Conservation (phyloP, 1,284 basidiomycete genomes). For the Leccinum laetum region DNA sequence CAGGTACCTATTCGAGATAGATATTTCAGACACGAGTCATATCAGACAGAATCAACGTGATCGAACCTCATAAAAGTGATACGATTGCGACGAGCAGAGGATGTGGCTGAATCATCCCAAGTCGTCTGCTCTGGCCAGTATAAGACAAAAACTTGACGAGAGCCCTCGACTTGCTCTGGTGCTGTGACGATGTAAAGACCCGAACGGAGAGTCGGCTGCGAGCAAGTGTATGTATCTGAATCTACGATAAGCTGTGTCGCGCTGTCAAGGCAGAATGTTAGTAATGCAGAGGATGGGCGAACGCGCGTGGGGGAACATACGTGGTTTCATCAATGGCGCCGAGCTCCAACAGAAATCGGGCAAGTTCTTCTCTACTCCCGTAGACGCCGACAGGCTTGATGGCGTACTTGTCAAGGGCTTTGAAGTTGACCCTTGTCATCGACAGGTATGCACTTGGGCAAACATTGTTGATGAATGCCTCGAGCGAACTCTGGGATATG, state of each 20-base stretch:
- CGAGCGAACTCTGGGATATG: slow-evolving; percentile 47
- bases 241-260: slow-evolving; percentile 23
- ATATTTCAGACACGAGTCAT: neutral
- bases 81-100: slow-evolving; percentile 50
- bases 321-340: slow-evolving; percentile 35
- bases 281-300: neutral
- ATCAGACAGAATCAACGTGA: neutral
- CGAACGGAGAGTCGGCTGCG: slow-evolving; percentile 41
- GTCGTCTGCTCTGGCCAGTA: slow-evolving; percentile 65
- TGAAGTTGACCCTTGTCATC: slow-evolving; percentile 54
- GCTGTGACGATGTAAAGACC: slow-evolving; percentile 48
- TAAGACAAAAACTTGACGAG: slow-evolving; percentile 42
- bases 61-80: slow-evolving; percentile 62
- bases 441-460: slow-evolving; percentile 45
- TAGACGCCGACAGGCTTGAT: slow-evolving; percentile 57
- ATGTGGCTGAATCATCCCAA: slow-evolving; percentile 55
- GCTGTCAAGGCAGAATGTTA: slow-evolving; percentile 9
- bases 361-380: slow-evolving; percentile 51
- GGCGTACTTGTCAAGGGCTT: slow-evolving; percentile 40
- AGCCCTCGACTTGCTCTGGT: slow-evolving; percentile 1
- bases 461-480: slow-evolving; percentile 44
- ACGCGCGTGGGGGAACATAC: slow-evolving; percentile 30
- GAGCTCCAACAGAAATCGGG: slow-evolving; percentile 40
- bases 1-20: slow-evolving; percentile 42
- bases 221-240: slow-evolving; percentile 16